Percentiles rank a stretch among this genome's conserved stretches.
Conservation (phyloP, 2,329 filamentous ascomycete genomes). For the Clonostachys rosea region DNA sequence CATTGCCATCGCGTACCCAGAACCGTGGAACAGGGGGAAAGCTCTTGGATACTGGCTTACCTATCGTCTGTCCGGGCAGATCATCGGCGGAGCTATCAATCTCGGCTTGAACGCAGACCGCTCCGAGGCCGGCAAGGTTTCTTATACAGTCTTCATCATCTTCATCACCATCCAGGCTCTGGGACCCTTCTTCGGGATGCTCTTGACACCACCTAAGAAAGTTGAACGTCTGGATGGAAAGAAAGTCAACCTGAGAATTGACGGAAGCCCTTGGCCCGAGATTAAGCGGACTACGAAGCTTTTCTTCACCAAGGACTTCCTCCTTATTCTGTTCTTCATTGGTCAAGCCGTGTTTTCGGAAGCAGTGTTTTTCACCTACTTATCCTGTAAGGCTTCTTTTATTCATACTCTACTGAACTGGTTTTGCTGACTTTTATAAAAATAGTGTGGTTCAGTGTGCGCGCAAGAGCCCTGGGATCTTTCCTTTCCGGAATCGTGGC, state of each 20-base stretch:
- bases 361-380: constrained; percentile 68
- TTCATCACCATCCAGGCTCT: constrained; percentile 68
- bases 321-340: constrained; percentile 63
- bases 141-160: constrained; percentile 62
- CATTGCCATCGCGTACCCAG: constrained; percentile 68
- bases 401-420: not conserved
- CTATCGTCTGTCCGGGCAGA: constrained; percentile 56
- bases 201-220: constrained; percentile 55
- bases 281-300: constrained; percentile 52
- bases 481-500: constrained; percentile 67
- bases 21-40: constrained; percentile 61
- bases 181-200: constrained; percentile 59
- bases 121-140: constrained; percentile 55
- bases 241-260: constrained; percentile 54
- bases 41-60: constrained; percentile 66
- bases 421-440: not conserved
- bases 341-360: constrained; percentile 68
- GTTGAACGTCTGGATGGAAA: constrained; percentile 64
- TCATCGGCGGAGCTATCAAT: constrained; percentile 69
- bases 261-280: constrained; percentile 51
- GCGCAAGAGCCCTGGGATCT: constrained; percentile 64
- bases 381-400: constrained; percentile 19
- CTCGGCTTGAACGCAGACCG: constrained; percentile 58
- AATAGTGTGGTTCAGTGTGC: constrained; percentile 63
- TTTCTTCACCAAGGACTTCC: constrained; percentile 57